phyloP scores from a whole-genome alignment of 2,329 filamentous ascomycete genomes.

The Arthrobotrys musiformis region DNA sequence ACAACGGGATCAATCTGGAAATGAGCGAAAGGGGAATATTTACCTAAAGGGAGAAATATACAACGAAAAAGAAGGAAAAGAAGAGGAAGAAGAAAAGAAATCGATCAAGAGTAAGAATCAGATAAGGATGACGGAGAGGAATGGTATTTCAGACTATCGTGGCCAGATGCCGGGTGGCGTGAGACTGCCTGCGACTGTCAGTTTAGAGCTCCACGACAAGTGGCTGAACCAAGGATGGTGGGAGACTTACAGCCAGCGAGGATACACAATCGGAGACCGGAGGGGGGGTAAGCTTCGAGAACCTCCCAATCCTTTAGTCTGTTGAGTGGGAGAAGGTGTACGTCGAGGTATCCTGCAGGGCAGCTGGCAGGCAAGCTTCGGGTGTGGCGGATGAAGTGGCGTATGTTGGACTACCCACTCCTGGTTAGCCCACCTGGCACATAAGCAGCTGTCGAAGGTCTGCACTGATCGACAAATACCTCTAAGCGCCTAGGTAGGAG shows the following conservation, averaged over 20 bases:
- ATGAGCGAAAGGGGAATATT: not conserved
- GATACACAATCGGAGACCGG: not conserved
- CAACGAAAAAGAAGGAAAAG: not conserved
- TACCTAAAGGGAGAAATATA: not conserved
- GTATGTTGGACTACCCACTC: too few species aligned
- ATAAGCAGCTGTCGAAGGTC: too few species aligned
- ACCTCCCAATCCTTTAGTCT: not conserved
- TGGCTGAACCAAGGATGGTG: not conserved
- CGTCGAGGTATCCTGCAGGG: not conserved
- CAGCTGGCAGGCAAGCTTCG: not conserved
- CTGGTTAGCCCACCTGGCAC: too few species aligned
- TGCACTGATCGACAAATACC: too few species aligned
- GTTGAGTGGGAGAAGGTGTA: too few species aligned
- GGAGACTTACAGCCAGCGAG: not conserved
- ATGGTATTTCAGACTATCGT: not conserved
- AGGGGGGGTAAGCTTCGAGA: not conserved
- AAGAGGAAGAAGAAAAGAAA: not conserved
- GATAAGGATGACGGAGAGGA: not conserved
- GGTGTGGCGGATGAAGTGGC: not conserved
- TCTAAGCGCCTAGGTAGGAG: too few species aligned
- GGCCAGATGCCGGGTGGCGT: constrained; percentile 9
- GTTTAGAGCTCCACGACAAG: not conserved
- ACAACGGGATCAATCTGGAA: not conserved
- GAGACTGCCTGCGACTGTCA: not conserved
- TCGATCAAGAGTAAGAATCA: too few species aligned